Evolutionary conservation across 2,329 filamentous ascomycete species (phyloP).

Genomic region (Eutypa lata): DNA sequence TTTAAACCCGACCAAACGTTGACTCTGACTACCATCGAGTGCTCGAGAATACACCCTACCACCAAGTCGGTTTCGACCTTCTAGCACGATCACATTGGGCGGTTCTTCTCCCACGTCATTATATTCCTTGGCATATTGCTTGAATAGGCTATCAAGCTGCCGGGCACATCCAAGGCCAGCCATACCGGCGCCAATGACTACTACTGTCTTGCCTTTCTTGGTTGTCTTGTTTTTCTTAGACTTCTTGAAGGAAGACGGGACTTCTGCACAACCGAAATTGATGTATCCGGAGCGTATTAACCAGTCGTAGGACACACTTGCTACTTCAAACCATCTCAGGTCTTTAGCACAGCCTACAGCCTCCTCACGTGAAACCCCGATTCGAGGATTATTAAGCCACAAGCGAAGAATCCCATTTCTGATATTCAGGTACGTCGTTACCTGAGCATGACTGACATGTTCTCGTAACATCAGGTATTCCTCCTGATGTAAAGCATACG

Average conservation of each 20-base stretch:
- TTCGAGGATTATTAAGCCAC: slow-evolving; percentile 83
- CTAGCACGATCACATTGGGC: slow-evolving; percentile 76
- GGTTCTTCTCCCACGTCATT: slow-evolving; percentile 61
- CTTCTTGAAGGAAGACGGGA: slow-evolving; percentile 48
- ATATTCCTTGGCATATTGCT: slow-evolving; percentile 71
- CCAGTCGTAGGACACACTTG: slow-evolving; percentile 89
- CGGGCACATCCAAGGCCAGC: slow-evolving; percentile 88
- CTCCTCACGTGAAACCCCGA: slow-evolving; percentile 77
- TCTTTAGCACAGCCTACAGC: slow-evolving; percentile 89
- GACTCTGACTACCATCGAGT: slow-evolving; percentile 56
- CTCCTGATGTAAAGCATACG: slow-evolving; percentile 79
- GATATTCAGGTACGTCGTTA: slow-evolving; percentile 94
- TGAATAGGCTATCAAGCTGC: slow-evolving; percentile 82
- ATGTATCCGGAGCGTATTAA: slow-evolving; percentile 87
- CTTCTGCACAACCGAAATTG: slow-evolving; percentile 87
- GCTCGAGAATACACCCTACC: slow-evolving; percentile 87
- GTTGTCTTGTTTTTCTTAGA: slow-evolving; percentile 38
- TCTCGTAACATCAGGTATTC: slow-evolving; percentile 79
- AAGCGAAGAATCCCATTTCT: slow-evolving; percentile 88
- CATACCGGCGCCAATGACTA: slow-evolving; percentile 91
- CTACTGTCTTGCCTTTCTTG: slow-evolving; percentile 67
- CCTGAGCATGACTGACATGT: slow-evolving; percentile 82
- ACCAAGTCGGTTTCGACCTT: slow-evolving; percentile 83
- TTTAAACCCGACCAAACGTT: slow-evolving; percentile 49
- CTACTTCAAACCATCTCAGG: slow-evolving; percentile 81